Evolutionary conservation across 805 yeast genomes (phyloP), one percentile per base, ranked within the genome.

Genomic region (Hanseniaspora nectarophila): DNA sequence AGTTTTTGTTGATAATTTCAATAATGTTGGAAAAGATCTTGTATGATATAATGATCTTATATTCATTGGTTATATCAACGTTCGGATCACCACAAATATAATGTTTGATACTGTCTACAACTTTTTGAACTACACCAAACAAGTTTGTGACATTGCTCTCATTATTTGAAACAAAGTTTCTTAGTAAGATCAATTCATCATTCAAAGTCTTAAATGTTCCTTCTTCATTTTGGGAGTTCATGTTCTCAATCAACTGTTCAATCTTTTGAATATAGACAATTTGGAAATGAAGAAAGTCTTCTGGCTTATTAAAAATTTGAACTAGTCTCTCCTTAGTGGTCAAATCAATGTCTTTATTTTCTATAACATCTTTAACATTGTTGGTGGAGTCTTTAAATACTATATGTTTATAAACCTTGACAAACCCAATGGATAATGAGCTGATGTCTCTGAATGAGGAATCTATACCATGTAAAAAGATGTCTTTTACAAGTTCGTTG

Each of bases 41-140:
- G 21, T 42, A 49, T 7, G 46, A 32, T 2, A 49, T 33, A 1
- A 38, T 34, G 10, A 34, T 21, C 20, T 34, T 33, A 10, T 26
- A 42, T 42, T 49, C 53, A 16, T 34, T 40, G 21, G 20, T 34
- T 7, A 20, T 7, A 26, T 49, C 35, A 7, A 37, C 8, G 20
- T 34, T 49, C 13, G 53, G 53, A 49, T 49, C 53, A 18, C 53
- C 53, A n/a, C 37, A 16, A 12, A 49, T 49, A 28, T 31, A 49
- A 12, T 24, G 35, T 15, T 23, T 32, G 9, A 49, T 49, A 6
- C 9, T 24, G 13, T 43, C 31, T 13, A 47, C 8, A 32, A 28
- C 21, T 12, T 39, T 38, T 6, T 21, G 9, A 3, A 46, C 5
- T 9, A 32, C 10, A 10, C 8, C 9, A 21, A 40, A 40, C 18